Evolutionary conservation across 2,329 filamentous ascomycete species (phyloP).

Genomic region (Monosporascus cannonballus): DNA sequence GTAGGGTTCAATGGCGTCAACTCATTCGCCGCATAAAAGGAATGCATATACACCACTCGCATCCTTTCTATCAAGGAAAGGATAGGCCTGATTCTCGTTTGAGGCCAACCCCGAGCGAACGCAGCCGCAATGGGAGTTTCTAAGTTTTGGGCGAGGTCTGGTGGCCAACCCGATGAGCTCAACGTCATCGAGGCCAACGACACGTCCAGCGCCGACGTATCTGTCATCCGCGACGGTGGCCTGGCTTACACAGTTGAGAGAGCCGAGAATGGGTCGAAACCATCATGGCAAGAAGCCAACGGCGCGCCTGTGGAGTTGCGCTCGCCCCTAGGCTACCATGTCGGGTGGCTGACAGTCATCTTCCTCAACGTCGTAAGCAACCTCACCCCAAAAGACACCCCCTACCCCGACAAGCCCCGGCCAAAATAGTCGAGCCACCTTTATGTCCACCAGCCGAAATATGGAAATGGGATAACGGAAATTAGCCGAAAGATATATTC

Average conservation of each 20-base stretch:
- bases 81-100: too few species aligned
- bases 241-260: slow-evolving; percentile 20
- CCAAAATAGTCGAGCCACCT: too few species aligned
- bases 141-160: slow-evolving; percentile 12
- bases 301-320: slow-evolving; percentile 55
- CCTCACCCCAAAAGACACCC: too few species aligned
- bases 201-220: slow-evolving; percentile 14
- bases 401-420: too few species aligned
- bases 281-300: slow-evolving; percentile 51
- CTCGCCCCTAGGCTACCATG: slow-evolving; percentile 55
- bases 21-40: background rate
- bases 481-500: too few species aligned
- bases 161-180: slow-evolving; percentile 4
- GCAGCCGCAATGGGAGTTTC: slow-evolving; percentile 12
- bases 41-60: too few species aligned
- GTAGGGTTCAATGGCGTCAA: background rate
- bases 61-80: too few species aligned
- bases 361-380: slow-evolving; percentile 44
- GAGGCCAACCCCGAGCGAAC: too few species aligned
- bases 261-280: slow-evolving; percentile 36
- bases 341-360: slow-evolving; percentile 48
- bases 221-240: slow-evolving; percentile 20
- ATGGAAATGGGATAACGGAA: too few species aligned
- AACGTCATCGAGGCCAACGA: slow-evolving; percentile 3
- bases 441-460: too few species aligned